Base-by-base conservation (phyloP, 805 yeast genomes). In the Candida ponderosae region DNA sequence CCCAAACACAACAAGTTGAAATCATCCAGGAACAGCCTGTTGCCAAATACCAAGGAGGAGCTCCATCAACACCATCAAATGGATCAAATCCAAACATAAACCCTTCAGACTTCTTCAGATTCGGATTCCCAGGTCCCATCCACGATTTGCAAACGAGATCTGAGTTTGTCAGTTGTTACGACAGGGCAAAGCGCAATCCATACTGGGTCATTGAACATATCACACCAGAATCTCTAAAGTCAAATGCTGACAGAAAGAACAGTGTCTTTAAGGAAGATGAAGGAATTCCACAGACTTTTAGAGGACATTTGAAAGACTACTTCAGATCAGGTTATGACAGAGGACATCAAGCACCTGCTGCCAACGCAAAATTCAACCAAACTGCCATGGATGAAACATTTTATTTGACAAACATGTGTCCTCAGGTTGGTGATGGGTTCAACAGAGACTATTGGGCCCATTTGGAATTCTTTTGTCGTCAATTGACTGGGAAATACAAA, bases 371-470 rank as follows among this genome's bases (percentile, higher is more conserved):
- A 56, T 93, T 77, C 62, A 76, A 78, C 24, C 98, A 93, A 60
- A 48, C 57, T 16, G 97, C 97, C 16, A 90, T 93, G 97, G 81
- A 93, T 60, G 95, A 90, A 57, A 93, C 98, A 0, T 93, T 93
- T 53, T 76, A 67, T 45, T 65, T 93, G 49, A 81, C 95, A 6
- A 93, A 93, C 60, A 90, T 93, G 71, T 76, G 94, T 7, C 98
- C 98, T 1, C 98, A 93, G 59, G 96, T 93, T 4, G 98, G 98
- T 4, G 95, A 82, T 5, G 98, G 98, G 0, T 93, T 93, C 66
- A 93, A 93, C 62, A 72, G 98, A 50, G 97, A 93, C 57, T 83
- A 93, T 57, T 93, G 98, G 98, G 95, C 97, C 0, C 96, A 88
- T 57, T 76, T 93, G 41, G 98, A 93, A 60, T 83, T 84, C 51